Conservation (phyloP, 2,329 filamentous ascomycete species). For the Rugonectria rugulosa region DNA sequence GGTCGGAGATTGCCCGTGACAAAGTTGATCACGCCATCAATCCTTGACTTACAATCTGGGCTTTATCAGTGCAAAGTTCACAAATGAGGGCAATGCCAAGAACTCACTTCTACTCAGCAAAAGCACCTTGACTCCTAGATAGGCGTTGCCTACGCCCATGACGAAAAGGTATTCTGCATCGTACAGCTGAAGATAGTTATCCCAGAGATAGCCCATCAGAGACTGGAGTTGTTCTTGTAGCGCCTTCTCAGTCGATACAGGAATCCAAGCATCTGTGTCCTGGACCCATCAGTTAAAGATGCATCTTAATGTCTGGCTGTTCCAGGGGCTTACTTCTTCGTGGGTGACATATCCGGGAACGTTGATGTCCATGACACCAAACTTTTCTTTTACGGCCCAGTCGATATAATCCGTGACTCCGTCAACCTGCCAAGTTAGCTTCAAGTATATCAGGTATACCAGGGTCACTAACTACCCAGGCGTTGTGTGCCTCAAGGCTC, state of each 20-base stretch:
- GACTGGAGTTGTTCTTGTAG: conserved; percentile 71
- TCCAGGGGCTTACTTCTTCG: conserved; percentile 60
- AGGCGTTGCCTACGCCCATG: conserved; percentile 89
- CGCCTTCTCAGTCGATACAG: conserved; percentile 53
- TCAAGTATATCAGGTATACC: too few species aligned
- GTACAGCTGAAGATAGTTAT: conserved; percentile 90
- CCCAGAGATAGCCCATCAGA: conserved; percentile 88
- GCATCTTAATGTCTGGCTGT: conserved; percentile 17
- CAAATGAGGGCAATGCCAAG: not conserved
- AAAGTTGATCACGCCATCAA: conserved; percentile 81
- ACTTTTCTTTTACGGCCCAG: conserved; percentile 80
- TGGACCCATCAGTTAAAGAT: conserved; percentile 34
- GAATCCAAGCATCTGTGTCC: conserved; percentile 58
- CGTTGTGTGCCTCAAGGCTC: conserved; percentile 81
- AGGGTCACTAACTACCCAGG: conserved; percentile 75
- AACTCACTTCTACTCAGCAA: conserved; percentile 77
- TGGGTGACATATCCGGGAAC: conserved; percentile 79
- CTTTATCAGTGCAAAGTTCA: conserved; percentile 21
- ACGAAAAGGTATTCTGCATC: conserved; percentile 79
- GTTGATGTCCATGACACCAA: conserved; percentile 90
- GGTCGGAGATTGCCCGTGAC: conserved; percentile 79
- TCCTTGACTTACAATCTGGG: conserved; percentile 68
- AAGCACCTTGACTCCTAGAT: conserved; percentile 81
- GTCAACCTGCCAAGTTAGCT: conserved; percentile 70
- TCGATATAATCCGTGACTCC: conserved; percentile 80